Evolutionary conservation across 352 stramenopile species (phyloP).

Genomic region (Phytopythium kandeliae): DNA sequence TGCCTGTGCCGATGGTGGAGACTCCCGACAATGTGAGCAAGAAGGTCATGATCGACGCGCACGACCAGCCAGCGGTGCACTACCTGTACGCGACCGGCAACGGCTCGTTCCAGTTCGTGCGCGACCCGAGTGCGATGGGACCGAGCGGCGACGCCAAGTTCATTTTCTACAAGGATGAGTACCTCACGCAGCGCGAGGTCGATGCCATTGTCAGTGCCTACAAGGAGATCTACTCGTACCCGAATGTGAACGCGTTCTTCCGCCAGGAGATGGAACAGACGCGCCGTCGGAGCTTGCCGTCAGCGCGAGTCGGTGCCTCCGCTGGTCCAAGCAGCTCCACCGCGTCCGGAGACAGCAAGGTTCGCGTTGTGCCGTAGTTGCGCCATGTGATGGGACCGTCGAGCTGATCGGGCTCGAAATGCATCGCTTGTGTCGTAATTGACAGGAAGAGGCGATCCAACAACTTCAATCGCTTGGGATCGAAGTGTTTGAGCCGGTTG

Average conservation of each 20-base stretch:
- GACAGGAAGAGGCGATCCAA: constrained; percentile 73
- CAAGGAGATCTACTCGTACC: constrained; percentile 79
- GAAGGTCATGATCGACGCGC: constrained; percentile 56
- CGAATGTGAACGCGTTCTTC: constrained; percentile 73
- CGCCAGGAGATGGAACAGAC: constrained; percentile 55
- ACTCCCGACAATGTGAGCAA: constrained; percentile 18
- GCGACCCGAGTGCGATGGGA: constrained; percentile 31
- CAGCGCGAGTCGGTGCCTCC: constrained; percentile 19
- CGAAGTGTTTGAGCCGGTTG: constrained; percentile 66
- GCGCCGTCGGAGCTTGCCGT: constrained; percentile 46
- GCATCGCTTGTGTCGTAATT: neutral
- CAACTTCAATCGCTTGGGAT: constrained; percentile 76
- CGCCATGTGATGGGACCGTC: neutral
- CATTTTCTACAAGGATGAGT: constrained; percentile 87
- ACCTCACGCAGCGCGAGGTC: constrained; percentile 56
- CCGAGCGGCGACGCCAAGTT: constrained; percentile 45
- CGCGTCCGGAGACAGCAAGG: constrained; percentile 34
- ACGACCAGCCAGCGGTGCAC: constrained; percentile 61
- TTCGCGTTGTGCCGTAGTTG: constrained; percentile 1
- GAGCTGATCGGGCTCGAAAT: neutral
- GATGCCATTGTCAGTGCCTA: constrained; percentile 77
- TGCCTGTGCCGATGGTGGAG: constrained; percentile 25
- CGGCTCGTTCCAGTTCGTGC: constrained; percentile 81
- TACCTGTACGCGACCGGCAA: constrained; percentile 71
- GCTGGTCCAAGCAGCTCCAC: constrained; percentile 8